Base-by-base conservation (phyloP, 1,284 basidiomycete species). In the Marasmius sp. region DNA sequence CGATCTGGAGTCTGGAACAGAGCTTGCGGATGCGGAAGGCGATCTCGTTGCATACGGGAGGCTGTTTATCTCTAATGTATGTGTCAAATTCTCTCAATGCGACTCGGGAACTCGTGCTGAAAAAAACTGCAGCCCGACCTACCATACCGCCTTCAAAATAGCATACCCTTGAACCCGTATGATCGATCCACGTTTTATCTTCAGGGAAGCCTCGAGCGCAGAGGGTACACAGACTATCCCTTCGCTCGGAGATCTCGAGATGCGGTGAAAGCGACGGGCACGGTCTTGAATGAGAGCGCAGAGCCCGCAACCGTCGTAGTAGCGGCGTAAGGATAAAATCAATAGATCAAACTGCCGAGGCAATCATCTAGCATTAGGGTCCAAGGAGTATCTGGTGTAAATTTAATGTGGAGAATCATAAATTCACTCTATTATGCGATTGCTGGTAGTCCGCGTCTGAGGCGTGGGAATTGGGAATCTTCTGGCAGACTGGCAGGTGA, bases 41-140 rank as follows among this genome's bases (percentile, higher is more conserved):
- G 67, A 80, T 62, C 16, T 82, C 33, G 71, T 84, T 50, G 80
- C 77, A 0, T 81, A 84, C 64, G 84, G 82, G 1, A 70, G 83
- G 43, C 36, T 18, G 27, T 62, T 43, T 18, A 53, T 55, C 16
- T 20, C 57, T 2, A 62, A 62, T 38, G 61, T 62, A 20, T 20
- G 61, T 54, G n/a, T 14, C 27, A 9, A 14, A 45, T 45, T 45
- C 4, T 45, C 43, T 14, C 43, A 6, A 14, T 18, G 14, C 6
- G 12, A 14, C 14, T 45, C 43, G 12, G 12, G 14, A 14, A 27
- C 27, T 27, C 27, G 27, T 27, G 27, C 27, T 27, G 5, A 27
- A 27, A 27, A 27, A 27, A 27, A 2, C 27, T 27, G 27, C 12
- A 45, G 43, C 43, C 43, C 18, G 43, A 45, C 43, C 43, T 45